Evolutionary conservation across 345 rosid genomes (phyloP), one percentile per base, ranked within the genome.

Genomic region (Arabidopsis arenosa): DNA sequence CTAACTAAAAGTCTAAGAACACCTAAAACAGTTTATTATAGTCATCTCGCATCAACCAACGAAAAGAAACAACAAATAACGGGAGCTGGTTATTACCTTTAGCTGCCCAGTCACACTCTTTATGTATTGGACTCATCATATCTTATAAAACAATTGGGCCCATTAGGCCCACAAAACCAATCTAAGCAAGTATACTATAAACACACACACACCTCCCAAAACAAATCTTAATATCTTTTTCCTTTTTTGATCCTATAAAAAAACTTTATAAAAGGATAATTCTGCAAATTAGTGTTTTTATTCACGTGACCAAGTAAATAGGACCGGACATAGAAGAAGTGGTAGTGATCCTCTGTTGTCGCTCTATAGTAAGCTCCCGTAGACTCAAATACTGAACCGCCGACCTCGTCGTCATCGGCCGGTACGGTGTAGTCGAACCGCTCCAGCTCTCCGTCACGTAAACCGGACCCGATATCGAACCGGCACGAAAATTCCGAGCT

Each of bases 341-440:
- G 21, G 90, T 77, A 47, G 86, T 79, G 37, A 77, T 65, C 79
- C 87, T 87, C 43, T 85, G 83, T 53, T 83, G 84, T 37, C 86
- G 81, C 51, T 85, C 97, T 93, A 81, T 83, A 78, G 66, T 91
- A 10, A 91, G 90, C 71, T 93, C 93, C 80, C 91, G 83, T 64
- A 93, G 87, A 77, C 94, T 89, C 80, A 87, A 14, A 70, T 93
- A 89, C 28, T 92, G 97, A 56, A 87, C 71, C 60, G 55, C 70
- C 58, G 84, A 35, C 43, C 87, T 83, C 48, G 85, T 66, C 41
- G 54, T 69, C 55, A 74, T 71, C 40, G 69, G 63, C 47, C 87
- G 77, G 82, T 75, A 82, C 15, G 98, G 94, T 13, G 89, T 87
- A 49, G 53, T 82, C 18, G 90, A 82, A 57, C 91, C 91, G 69